Conservation (phyloP, 805 yeast genomes). For the Candida boleticola region DNA sequence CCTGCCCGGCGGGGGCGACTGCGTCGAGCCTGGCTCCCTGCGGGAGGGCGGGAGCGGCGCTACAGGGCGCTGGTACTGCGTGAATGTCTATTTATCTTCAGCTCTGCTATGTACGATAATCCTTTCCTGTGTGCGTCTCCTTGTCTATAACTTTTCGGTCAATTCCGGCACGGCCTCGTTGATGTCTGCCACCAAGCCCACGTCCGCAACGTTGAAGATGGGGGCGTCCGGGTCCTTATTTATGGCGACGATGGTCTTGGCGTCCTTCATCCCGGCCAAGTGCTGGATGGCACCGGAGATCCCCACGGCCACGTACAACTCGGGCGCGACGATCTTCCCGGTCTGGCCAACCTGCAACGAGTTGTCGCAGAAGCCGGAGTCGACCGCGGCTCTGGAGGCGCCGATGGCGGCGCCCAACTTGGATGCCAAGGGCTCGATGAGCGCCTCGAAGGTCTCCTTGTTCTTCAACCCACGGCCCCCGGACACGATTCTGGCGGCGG, state of each 20-base stretch:
- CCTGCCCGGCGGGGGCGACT: no score
- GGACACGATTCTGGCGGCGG: slow-evolving; percentile 78
- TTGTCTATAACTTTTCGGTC: slow-evolving; percentile 67
- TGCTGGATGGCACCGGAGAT: slow-evolving; percentile 98
- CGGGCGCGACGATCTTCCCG: slow-evolving; percentile 97
- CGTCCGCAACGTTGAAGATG: slow-evolving; percentile 86
- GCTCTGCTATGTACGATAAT: no score
- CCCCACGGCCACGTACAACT: slow-evolving; percentile 88
- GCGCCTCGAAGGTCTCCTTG: slow-evolving; percentile 78
- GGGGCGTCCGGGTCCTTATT: slow-evolving; percentile 95
- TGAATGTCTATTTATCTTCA: no score
- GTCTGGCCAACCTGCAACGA: slow-evolving; percentile 98
- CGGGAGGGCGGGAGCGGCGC: no score
- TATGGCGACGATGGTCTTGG: slow-evolving; percentile 89
- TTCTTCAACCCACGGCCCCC: slow-evolving; percentile 95
- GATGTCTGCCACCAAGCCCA: slow-evolving; percentile 86
- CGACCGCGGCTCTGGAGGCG: slow-evolving; percentile 98
- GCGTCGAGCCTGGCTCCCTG: no score
- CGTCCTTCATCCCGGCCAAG: slow-evolving; percentile 97
- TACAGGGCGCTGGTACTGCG: no score
- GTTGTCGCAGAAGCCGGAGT: slow-evolving; percentile 92
- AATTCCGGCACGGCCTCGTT: slow-evolving; percentile 88
- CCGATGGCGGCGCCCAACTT: slow-evolving; percentile 90
- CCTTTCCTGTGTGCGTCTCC: no score
- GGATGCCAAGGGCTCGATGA: slow-evolving; percentile 81